A percentile compares a stretch with the other conserved stretches of the same genome.
Conservation (phyloP, 768 basidiomycete species). For the Boletales sp. region DNA sequence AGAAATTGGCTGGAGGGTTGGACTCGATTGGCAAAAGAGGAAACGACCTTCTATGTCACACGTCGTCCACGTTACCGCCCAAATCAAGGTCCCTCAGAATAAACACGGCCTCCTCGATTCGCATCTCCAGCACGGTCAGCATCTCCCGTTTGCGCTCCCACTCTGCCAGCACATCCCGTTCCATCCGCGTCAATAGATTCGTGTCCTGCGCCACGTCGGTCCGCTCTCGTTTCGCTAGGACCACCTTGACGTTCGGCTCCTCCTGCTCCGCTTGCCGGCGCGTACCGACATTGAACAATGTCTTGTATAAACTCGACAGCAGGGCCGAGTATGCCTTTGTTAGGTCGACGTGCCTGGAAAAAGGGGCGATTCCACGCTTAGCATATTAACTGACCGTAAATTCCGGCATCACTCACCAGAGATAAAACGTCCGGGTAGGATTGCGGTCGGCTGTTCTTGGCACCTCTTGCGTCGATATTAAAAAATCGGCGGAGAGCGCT, state of each 20-base stretch:
- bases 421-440: conserved; percentile 83
- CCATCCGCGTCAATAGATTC: conserved; percentile 63
- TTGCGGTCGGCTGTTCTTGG: conserved; percentile 89
- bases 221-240: conserved; percentile 78
- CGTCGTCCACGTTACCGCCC: conserved; percentile 47
- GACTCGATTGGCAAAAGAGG: conserved; percentile 9
- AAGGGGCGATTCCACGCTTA: neutral
- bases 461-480: conserved; percentile 91
- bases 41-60: conserved; percentile 41
- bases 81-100: conserved; percentile 76
- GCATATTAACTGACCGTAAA: neutral
- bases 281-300: conserved; percentile 77
- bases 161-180: conserved; percentile 68
- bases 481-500: conserved; percentile 70
- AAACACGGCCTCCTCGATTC: conserved; percentile 87
- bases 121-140: conserved; percentile 74
- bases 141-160: conserved; percentile 76
- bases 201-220: conserved; percentile 82
- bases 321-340: conserved; percentile 77
- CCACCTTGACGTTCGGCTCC: conserved; percentile 57
- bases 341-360: conserved; percentile 81
- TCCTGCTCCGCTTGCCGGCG: conserved; percentile 74
- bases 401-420: conserved; percentile 57
- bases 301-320: conserved; percentile 81
- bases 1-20: too few species aligned